Evolutionary conservation across 1,284 basidiomycete species (phyloP).

Genomic region (Wallemia mellicola): DNA sequence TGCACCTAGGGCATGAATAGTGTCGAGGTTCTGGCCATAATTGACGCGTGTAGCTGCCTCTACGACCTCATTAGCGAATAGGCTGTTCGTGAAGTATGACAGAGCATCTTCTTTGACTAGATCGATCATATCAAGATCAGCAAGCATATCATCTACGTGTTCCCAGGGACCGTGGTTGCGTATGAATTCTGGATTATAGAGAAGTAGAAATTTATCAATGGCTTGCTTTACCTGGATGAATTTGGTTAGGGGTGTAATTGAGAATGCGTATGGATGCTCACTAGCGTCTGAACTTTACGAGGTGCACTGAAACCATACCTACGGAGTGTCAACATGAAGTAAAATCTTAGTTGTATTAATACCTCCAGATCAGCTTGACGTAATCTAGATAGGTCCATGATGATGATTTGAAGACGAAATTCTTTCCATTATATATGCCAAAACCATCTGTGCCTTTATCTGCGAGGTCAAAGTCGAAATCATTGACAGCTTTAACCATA

Average conservation of each 20-base stretch:
- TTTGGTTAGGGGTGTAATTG: neutral
- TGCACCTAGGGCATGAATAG: conserved; percentile 13
- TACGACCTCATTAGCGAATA: conserved; percentile 12
- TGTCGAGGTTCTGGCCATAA: conserved; percentile 11
- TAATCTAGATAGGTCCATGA: neutral
- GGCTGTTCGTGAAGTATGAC: neutral
- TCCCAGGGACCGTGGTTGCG: neutral
- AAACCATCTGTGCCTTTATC: neutral
- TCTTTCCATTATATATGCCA: neutral
- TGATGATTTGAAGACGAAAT: neutral
- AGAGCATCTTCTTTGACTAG: neutral
- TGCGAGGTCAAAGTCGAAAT: neutral
- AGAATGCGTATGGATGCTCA: no score
- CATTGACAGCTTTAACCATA: neutral
- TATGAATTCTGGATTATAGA: neutral
- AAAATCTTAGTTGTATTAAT: neutral
- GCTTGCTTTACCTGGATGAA: neutral
- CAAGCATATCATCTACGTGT: neutral
- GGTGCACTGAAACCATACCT: neutral
- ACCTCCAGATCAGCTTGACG: neutral
- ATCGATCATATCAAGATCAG: neutral
- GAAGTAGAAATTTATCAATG: neutral
- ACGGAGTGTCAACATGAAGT: neutral
- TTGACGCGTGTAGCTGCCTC: conserved; percentile 14
- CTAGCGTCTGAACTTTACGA: neutral